A percentile compares a stretch with the other conserved stretches of the same genome.
Evolutionary conservation across 495 filamentous ascomycete species (phyloP).

Genomic region (Clohesyomyces aquaticus): DNA sequence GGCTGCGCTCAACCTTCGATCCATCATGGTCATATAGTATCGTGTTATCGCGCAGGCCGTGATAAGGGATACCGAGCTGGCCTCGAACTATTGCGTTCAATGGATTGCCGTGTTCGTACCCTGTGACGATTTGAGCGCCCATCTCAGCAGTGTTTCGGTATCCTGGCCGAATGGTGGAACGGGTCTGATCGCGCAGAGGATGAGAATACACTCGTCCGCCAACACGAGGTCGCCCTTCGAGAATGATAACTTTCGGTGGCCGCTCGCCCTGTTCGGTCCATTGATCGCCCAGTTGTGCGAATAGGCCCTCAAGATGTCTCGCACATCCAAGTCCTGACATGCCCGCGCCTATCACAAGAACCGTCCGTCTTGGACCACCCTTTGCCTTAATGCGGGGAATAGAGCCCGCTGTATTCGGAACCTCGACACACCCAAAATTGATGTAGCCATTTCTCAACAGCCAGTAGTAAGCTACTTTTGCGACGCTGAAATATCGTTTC

Average conservation of each 20-base stretch:
- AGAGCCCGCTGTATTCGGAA: conserved; percentile 51
- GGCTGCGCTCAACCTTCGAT: conserved; percentile 72
- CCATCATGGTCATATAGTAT: conserved; percentile 91
- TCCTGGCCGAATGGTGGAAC: conserved; percentile 52
- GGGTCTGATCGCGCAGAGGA: conserved; percentile 66
- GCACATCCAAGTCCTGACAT: conserved; percentile 92
- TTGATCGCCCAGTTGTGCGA: conserved; percentile 71
- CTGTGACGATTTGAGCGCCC: conserved; percentile 96
- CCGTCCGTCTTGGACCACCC: conserved; percentile 59
- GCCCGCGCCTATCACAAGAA: conserved; percentile 91
- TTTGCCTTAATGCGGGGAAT: conserved; percentile 50
- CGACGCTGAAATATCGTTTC: conserved; percentile 85
- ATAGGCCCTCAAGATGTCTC: conserved; percentile 83
- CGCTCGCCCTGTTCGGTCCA: conserved; percentile 65
- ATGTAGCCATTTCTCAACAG: conserved; percentile 89
- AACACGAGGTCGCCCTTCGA: conserved; percentile 85
- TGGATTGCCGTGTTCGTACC: conserved; percentile 94
- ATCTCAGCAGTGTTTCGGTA: conserved; percentile 84
- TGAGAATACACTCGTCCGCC: conserved; percentile 97
- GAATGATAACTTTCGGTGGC: conserved; percentile 73
- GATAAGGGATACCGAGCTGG: conserved; percentile 86
- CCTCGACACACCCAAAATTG: conserved; percentile 90
- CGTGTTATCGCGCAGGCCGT: conserved; percentile 79
- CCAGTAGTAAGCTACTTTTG: conserved; percentile 89
- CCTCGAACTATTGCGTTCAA: conserved; percentile 86